Evolutionary conservation across 2,329 filamentous ascomycete genomes (phyloP).

Genomic region (Sphaerostilbella broomeana): DNA sequence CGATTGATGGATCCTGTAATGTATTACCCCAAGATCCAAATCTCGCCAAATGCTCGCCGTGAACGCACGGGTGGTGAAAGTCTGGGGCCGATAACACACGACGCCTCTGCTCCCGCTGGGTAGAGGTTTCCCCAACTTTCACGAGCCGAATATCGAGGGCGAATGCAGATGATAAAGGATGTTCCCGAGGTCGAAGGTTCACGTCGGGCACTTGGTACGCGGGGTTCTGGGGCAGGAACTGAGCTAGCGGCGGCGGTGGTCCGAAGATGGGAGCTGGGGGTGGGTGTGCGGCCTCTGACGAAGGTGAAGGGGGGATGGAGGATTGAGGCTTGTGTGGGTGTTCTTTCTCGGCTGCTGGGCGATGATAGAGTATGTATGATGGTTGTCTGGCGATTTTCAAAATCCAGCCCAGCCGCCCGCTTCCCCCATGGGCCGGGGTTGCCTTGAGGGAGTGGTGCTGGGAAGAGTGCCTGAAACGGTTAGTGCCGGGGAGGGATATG

Average conservation of each 20-base stretch:
- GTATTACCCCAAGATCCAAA: conserved; percentile 3
- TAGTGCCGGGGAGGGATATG: conserved; percentile 3
- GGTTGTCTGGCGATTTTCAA: background rate
- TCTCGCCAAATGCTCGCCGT: too few species aligned
- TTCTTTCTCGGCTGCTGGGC: too few species aligned
- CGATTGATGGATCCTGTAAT: conserved; percentile 1
- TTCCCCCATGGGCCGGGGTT: conserved; percentile 1
- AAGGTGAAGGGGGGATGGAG: background rate
- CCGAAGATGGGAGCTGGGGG: background rate
- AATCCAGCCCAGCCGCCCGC: conserved; percentile 4
- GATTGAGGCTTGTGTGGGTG: too few species aligned
- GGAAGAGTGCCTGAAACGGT: conserved; percentile 1
- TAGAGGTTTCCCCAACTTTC: conserved; percentile 13
- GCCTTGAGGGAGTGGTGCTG: background rate
- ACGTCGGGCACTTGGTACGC: conserved; percentile 3
- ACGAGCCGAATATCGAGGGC: conserved; percentile 11
- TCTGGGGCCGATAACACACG: background rate
- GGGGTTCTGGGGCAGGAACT: conserved; percentile 4
- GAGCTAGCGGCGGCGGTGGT: background rate
- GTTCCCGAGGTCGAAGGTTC: conserved; percentile 11
- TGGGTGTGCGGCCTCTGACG: too few species aligned
- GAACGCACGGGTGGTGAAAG: too few species aligned
- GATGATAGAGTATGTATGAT: conserved; percentile 1
- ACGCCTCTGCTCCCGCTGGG: conserved; percentile 1
- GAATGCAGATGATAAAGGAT: conserved; percentile 9